Base-by-base conservation (phyloP, 1,139 yeast species). In the Zhuliangozyma blackwelliae region DNA sequence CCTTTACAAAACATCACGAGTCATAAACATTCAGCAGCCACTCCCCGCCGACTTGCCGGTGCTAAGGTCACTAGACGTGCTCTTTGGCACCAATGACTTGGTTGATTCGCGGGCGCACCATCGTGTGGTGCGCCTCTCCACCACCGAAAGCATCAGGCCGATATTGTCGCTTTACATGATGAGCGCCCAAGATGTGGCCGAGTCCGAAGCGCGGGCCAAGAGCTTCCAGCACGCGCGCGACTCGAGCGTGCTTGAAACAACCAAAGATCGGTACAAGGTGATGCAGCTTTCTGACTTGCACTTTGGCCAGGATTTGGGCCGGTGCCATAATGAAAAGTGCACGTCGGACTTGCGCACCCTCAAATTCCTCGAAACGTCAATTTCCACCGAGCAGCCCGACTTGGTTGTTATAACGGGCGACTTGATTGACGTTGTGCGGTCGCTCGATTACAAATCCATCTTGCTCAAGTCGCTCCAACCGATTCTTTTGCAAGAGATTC, bases 401-500 rank as follows among this genome's bases (percentile, higher is more conserved):
- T 51, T 64, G 36, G 55, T 69, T n/a, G 58, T 69, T 10, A 58
- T 69, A 32, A 65, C 70, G 12, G 75, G 75, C 1, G 75, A 69
- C 45, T 48, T 68, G 40, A 51, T 65, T 30, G 70, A 65, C 43
- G 25, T 38, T 10, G 34, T 37, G 20, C 35, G 49, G 27, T 33
- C 42, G 6, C 39, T 51, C 29, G 68, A 64, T 42, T 57, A 52
- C 40, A 59, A 57, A 41, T 59, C 69, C 10, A 64, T 59, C n/a
- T 39, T 68, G 22, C 48, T 68, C 29, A 66, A 65, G 40, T 58
- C 64, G 5, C 52, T 69, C 22, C 58, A 60, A 20, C 67, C 72
- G 5, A 58, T 69, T 19, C 49, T 69, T 11, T 46, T 50, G 20
- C 46, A 51, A 7, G 51, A 54, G 11, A 47, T 63, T 19, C 67